Evolutionary conservation across 2,329 filamentous ascomycete genomes (phyloP).

Genomic region (Chalara sp.): DNA sequence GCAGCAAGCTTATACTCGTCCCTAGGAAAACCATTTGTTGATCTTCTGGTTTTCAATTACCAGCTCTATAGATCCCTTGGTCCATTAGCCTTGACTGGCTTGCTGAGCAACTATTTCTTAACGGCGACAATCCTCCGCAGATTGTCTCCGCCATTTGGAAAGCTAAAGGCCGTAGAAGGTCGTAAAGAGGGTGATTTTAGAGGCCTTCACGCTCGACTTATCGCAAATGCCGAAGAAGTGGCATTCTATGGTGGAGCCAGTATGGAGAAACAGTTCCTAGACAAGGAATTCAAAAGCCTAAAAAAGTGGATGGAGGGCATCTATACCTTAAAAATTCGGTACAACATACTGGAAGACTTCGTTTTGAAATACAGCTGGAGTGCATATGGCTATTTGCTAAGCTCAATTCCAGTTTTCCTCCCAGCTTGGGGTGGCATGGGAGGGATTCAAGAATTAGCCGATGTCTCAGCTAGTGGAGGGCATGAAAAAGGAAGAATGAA

Average conservation of each 20-base stretch:
- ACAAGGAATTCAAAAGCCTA: conserved; percentile 85
- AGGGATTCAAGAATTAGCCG: conserved; percentile 60
- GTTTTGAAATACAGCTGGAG: conserved; percentile 99
- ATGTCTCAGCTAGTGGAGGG: conserved; percentile 41
- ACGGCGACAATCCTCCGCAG: conserved; percentile 85
- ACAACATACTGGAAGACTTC: conserved; percentile 98
- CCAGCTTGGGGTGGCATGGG: conserved; percentile 88
- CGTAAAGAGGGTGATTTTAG: conserved; percentile 94
- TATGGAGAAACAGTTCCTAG: conserved; percentile 89
- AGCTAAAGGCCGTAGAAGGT: conserved; percentile 92
- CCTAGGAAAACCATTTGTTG: conserved; percentile 95
- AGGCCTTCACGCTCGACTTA: conserved; percentile 80
- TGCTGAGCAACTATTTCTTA: conserved; percentile 88
- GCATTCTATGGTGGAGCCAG: conserved; percentile 95
- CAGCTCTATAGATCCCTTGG: conserved; percentile 90
- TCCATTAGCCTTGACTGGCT: conserved; percentile 75
- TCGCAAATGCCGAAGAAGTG: conserved; percentile 95
- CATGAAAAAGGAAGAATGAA: conserved; percentile 87
- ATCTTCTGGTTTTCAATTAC: conserved; percentile 96
- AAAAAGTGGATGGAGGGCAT: conserved; percentile 98
- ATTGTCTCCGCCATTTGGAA: conserved; percentile 91
- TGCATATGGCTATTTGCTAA: conserved; percentile 90
- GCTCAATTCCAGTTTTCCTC: conserved; percentile 87
- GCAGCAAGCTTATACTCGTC: conserved; percentile 93
- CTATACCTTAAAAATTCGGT: conserved; percentile 94